Conservation (phyloP, 352 stramenopile genomes). For the Phytophthora nicotianae region DNA sequence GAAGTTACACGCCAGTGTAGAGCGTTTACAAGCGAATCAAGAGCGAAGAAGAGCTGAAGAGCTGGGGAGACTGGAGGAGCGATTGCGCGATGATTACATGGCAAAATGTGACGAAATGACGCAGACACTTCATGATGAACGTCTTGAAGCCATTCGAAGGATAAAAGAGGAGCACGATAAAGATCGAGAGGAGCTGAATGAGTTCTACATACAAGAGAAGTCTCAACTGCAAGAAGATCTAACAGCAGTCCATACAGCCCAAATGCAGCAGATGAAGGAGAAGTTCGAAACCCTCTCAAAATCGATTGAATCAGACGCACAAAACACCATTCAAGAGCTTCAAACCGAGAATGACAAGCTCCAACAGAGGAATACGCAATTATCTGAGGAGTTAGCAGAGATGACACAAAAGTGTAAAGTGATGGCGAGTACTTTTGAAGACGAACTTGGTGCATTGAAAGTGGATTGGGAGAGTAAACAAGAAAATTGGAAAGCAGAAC, state of each 20-base stretch:
- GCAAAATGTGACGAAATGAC: conserved; percentile 67
- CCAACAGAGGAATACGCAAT: conserved; percentile 6
- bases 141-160: conserved; percentile 43
- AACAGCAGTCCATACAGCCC: conserved; percentile 20
- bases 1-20: conserved; percentile 7
- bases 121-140: conserved; percentile 55
- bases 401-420: conserved; percentile 18
- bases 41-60: conserved; percentile 22
- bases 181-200: conserved; percentile 58
- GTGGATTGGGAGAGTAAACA: conserved; percentile 20
- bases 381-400: conserved; percentile 20
- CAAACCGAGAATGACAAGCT: conserved; percentile 10
- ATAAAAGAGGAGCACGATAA: conserved; percentile 51
- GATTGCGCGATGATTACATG: conserved; percentile 50
- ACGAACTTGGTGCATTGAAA: conserved; percentile 24
- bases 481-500: conserved; percentile 5
- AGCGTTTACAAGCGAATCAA: conserved; percentile 9
- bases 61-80: conserved; percentile 46
- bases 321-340: conserved; percentile 16
- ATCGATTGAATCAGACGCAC: conserved; percentile 9
- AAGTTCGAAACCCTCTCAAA: conserved; percentile 21
- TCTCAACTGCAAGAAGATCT: conserved; percentile 61
- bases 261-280: conserved; percentile 39
- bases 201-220: conserved; percentile 65
- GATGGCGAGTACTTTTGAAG: conserved; percentile 24